Conservation (phyloP, 352 stramenopile genomes). For the Thalassiosira livingstoniorum region DNA sequence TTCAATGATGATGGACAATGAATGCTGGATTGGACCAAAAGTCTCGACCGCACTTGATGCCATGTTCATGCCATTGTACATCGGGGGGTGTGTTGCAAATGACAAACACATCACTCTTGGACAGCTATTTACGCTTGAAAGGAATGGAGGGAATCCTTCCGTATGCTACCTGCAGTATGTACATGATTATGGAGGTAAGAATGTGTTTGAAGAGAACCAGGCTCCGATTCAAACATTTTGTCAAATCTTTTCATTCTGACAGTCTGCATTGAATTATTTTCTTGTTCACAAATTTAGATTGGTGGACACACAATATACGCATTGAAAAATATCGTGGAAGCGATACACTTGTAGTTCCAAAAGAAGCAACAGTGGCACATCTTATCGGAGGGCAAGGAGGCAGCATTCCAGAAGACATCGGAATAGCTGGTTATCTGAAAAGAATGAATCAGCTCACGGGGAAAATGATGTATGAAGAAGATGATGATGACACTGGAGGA, state of each 20-base stretch:
- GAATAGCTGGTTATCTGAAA: constrained; percentile 1
- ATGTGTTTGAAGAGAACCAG: too few species aligned
- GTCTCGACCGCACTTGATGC: constrained; percentile 21
- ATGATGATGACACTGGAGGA: not conserved
- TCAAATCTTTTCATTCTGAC: too few species aligned
- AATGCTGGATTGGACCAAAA: constrained; percentile 38
- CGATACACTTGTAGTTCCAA: not conserved
- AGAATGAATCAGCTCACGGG: constrained; percentile 7
- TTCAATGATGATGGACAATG: constrained; percentile 7
- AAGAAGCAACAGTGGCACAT: constrained; percentile 14
- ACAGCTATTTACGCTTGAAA: constrained; percentile 24
- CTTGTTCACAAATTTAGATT: too few species aligned
- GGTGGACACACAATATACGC: constrained; percentile 25
- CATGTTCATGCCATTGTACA: constrained; percentile 33
- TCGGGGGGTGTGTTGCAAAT: constrained; percentile 36
- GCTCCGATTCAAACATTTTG: too few species aligned
- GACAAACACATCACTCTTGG: constrained; percentile 39
- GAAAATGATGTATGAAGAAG: not conserved
- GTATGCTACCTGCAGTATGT: constrained; percentile 25
- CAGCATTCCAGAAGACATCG: constrained; percentile 17
- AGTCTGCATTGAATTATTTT: too few species aligned
- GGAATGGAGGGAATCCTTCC: not conserved
- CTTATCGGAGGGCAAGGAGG: constrained; percentile 18
- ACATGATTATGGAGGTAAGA: constrained; percentile 22
- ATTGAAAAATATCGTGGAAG: constrained; percentile 4